phyloP scores from a whole-genome alignment of 768 basidiomycete genomes.

The Tylopilus balloui region DNA sequence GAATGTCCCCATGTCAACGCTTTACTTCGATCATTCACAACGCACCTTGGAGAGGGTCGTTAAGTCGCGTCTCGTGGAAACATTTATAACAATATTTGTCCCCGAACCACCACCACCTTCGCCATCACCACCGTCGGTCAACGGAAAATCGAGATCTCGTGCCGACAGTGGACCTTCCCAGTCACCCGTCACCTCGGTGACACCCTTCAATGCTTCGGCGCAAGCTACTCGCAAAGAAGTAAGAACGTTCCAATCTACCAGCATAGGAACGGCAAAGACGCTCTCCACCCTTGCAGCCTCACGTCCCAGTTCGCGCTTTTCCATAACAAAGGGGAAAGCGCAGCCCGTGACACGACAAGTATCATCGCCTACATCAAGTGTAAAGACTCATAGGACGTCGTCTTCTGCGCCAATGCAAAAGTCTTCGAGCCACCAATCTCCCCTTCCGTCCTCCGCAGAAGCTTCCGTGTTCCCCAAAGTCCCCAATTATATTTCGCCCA shows the following conservation, averaged over 20 bases:
- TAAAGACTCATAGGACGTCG: slow-evolving; percentile 23
- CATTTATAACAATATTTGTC: slow-evolving; percentile 60
- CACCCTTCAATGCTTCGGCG: not conserved
- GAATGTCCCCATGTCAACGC: slow-evolving; percentile 23
- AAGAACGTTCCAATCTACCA: slow-evolving; percentile 13
- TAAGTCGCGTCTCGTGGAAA: slow-evolving; percentile 70
- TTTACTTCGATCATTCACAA: slow-evolving; percentile 63
- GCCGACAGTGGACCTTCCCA: slow-evolving; percentile 26
- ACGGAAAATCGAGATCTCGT: slow-evolving; percentile 20
- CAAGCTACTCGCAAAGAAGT: slow-evolving; percentile 14
- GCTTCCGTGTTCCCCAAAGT: slow-evolving; percentile 16
- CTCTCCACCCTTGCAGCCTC: slow-evolving; percentile 5
- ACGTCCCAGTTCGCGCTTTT: slow-evolving; percentile 10
- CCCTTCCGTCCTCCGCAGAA: slow-evolving; percentile 18
- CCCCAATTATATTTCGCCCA: slow-evolving; percentile 72
- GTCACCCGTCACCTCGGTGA: not conserved
- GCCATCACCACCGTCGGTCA: slow-evolving; percentile 27
- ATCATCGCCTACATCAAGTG: slow-evolving; percentile 13
- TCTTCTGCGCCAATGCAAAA: slow-evolving; percentile 24
- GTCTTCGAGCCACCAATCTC: slow-evolving; percentile 23
- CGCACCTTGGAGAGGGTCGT: slow-evolving; percentile 65
- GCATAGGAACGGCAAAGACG: slow-evolving; percentile 17
- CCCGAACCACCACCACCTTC: slow-evolving; percentile 25
- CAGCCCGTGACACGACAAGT: slow-evolving; percentile 14
- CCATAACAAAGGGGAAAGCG: slow-evolving; percentile 14